phyloP scores from a whole-genome alignment of 1,284 basidiomycete species.

The Trichosporon coremiiforme region DNA sequence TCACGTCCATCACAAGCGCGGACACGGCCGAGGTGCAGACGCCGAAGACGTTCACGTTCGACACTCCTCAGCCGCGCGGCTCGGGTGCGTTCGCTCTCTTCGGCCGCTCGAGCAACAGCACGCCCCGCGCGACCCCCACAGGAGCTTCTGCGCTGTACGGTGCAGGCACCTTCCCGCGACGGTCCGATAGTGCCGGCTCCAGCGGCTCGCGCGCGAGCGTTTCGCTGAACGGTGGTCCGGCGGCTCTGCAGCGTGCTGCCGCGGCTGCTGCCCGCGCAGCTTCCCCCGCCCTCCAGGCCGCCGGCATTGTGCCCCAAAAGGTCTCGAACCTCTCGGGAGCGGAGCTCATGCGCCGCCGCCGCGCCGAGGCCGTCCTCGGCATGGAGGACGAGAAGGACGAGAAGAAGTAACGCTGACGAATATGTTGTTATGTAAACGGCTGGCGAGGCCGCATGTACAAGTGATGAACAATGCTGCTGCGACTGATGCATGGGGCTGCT shows the following conservation, averaged over 20 bases:
- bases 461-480: background rate
- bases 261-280: conserved; percentile 46
- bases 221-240: conserved; percentile 17
- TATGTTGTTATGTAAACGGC: conserved; percentile 17
- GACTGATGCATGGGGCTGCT: background rate
- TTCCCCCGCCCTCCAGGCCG: conserved; percentile 45
- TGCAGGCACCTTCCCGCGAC: conserved; percentile 6
- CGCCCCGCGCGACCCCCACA: conserved; percentile 8
- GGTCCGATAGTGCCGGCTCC: background rate
- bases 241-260: conserved; percentile 43
- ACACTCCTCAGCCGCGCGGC: conserved; percentile 34
- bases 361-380: conserved; percentile 60
- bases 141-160: conserved; percentile 28
- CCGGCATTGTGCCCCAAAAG: conserved; percentile 57
- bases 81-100: conserved; percentile 50
- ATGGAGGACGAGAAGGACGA: conserved; percentile 20
- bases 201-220: background rate
- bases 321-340: conserved; percentile 68
- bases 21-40: conserved; percentile 39
- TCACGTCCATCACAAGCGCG: conserved; percentile 47
- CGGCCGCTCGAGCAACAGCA: conserved; percentile 22
- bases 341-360: conserved; percentile 74
- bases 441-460: conserved; percentile 5
- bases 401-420: background rate
- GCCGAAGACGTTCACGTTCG: conserved; percentile 23